phyloP scores from a whole-genome alignment of 208 protist species.

The Leishmania braziliensis region DNA sequence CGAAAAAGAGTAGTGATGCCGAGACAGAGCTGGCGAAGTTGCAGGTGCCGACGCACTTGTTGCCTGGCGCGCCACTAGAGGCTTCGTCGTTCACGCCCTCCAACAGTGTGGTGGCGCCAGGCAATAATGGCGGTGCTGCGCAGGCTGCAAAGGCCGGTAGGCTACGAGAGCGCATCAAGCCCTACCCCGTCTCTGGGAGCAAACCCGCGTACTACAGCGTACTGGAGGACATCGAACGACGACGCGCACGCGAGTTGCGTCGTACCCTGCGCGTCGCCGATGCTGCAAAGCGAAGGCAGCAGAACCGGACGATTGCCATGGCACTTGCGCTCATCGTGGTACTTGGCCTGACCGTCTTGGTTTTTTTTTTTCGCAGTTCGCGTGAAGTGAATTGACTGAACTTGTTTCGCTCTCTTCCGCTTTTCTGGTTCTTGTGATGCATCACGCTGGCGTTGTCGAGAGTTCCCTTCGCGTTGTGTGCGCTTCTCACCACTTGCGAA shows the following conservation, averaged over 20 bases:
- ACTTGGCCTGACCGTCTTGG: not conserved
- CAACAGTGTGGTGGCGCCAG: not conserved
- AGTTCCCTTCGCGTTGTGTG: not conserved
- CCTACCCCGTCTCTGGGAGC: not conserved
- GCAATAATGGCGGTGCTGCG: not conserved
- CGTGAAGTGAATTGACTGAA: not conserved
- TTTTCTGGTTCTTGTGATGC: not conserved
- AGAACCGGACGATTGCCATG: slow-evolving; percentile 7
- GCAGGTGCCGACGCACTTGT: slow-evolving; percentile 15
- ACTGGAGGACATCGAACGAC: slow-evolving; percentile 20
- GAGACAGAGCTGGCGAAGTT: slow-evolving; percentile 11
- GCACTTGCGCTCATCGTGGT: slow-evolving; percentile 12
- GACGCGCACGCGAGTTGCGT: slow-evolving; percentile 25
- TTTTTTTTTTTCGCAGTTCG: not conserved
- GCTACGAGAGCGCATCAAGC: slow-evolving; percentile 12
- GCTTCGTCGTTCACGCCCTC: not conserved
- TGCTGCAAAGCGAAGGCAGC: not conserved
- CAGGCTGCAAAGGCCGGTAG: not conserved
- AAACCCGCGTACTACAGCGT: slow-evolving; percentile 15
- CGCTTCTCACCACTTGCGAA: not conserved
- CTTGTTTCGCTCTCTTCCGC: not conserved
- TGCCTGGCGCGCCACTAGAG: not conserved
- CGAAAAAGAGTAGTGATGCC: not conserved
- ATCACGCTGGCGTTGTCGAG: not conserved
- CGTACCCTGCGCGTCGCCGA: slow-evolving; percentile 12